Evolutionary conservation across 441 rosid genomes (phyloP), one percentile per base, ranked within the genome.

Genomic region (Erodium texanum): DNA sequence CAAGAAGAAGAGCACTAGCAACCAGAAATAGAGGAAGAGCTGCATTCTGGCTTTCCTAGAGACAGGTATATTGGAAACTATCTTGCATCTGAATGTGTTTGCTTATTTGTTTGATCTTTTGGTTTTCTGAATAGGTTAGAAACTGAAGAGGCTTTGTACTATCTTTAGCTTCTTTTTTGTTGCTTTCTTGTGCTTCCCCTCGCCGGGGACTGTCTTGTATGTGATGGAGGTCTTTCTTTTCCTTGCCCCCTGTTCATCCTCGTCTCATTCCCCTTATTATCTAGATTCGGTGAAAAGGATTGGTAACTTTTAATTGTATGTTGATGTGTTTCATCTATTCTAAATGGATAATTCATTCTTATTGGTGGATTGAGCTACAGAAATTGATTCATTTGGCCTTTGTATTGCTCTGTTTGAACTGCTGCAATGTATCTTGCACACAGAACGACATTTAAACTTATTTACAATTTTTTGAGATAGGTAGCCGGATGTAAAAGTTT

Each of bases 1-100:
- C 9, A 88, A 90, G 81, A 90, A 92, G 87, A 90, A 86, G 82
- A 77, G 87, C 61, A 70, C 83, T 63, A 77, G 83, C 88, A 87
- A 78, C 77, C 87, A 32, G 68, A 89, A 85, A 79, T 87, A 82
- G 83, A 66, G 58, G 71, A 77, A 29, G 70, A 27, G 29, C 24
- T 64, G 54, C 65, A 43, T 75, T 6, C 22, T 65, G 71, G 70
- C 79, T 70, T 68, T 62, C 63, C 65, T 67, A 64, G 66, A 50
- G 5, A 79, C 80, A 72, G 78, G 82, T 79, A 72, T 71, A 70
- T 70, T 66, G 68, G 72, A 66, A 73, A 71, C 64, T 75, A 68
- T 77, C 62, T 59, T 76, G 74, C 76, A 77, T 64, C 72, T 59
- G 80, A 65, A 76, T 76, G 76, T 78, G 85, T 71, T 82, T 81